Conservation (phyloP, 805 yeast genomes). For the Candida rishiriensis region DNA sequence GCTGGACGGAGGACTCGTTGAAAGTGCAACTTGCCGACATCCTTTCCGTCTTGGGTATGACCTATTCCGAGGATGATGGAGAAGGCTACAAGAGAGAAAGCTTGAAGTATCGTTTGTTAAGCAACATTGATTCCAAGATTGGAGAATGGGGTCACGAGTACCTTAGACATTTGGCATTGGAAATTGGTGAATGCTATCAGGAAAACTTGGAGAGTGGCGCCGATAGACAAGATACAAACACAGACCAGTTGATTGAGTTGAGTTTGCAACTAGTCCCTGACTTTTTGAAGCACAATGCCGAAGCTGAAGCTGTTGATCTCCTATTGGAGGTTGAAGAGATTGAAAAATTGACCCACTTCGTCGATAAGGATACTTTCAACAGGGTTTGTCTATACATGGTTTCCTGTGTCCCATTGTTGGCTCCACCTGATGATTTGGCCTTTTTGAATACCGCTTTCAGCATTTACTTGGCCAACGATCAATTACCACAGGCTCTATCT, state of each 20-base stretch:
- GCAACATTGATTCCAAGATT: slow-evolving; percentile 44
- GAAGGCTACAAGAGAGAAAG: slow-evolving; percentile 56
- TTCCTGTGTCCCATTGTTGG: slow-evolving; percentile 92
- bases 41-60: slow-evolving; percentile 91
- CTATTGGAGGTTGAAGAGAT: slow-evolving; percentile 85
- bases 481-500: slow-evolving; percentile 84
- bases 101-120: slow-evolving; percentile 66
- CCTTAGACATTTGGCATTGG: slow-evolving; percentile 90
- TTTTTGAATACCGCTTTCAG: slow-evolving; percentile 85
- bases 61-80: slow-evolving; percentile 73
- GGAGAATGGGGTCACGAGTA: slow-evolving; percentile 98
- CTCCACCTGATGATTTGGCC: slow-evolving; percentile 88
- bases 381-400: slow-evolving; percentile 94
- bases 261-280: slow-evolving; percentile 80
- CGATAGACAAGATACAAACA: slow-evolving; percentile 18
- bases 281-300: slow-evolving; percentile 92
- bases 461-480: slow-evolving; percentile 73
- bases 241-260: slow-evolving; percentile 47
- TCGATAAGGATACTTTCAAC: slow-evolving; percentile 76
- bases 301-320: slow-evolving; percentile 96
- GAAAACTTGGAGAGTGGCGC: slow-evolving; percentile 32
- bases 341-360: slow-evolving; percentile 75
- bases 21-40: slow-evolving; percentile 74
- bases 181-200: slow-evolving; percentile 84
- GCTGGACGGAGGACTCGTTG: slow-evolving; percentile 50